These are phyloP conservation scores for Aspergillus sp. DNA, from an alignment of 2,329 filamentous ascomycete genomes.

Conservation along the genomic window DNA sequence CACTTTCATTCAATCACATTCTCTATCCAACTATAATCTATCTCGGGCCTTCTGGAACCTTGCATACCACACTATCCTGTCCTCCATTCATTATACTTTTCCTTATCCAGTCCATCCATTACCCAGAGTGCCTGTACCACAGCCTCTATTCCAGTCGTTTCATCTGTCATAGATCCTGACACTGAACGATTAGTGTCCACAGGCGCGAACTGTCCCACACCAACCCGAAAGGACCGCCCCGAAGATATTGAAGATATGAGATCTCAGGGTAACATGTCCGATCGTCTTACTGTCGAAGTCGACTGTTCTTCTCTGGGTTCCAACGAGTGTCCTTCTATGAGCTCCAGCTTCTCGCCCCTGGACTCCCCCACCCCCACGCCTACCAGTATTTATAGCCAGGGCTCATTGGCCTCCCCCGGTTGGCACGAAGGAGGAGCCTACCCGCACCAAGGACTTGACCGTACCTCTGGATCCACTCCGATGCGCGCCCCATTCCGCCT, in stretches of 20 bases:
- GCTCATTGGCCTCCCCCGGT: constrained; percentile 35
- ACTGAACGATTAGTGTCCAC: constrained; percentile 22
- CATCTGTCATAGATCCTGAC: not conserved
- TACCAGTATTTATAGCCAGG: constrained; percentile 39
- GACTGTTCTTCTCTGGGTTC: constrained; percentile 39
- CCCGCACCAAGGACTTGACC: constrained; percentile 29
- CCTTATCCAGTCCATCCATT: not conserved
- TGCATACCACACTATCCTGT: not conserved
- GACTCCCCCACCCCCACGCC: constrained; percentile 41
- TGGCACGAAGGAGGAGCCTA: constrained; percentile 34
- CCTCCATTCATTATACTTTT: not conserved
- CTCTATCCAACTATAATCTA: constrained; percentile 2
- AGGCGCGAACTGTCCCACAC: constrained; percentile 31
- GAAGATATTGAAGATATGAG: constrained; percentile 38
- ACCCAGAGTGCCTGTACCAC: not conserved
- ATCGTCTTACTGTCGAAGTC: constrained; percentile 38
- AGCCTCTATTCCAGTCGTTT: not conserved
- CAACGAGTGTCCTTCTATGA: constrained; percentile 41
- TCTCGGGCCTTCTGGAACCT: not conserved
- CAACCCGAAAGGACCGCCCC: constrained; percentile 26
- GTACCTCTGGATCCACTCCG: constrained; percentile 28
- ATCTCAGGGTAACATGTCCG: constrained; percentile 36
- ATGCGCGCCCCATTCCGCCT: constrained; percentile 36
- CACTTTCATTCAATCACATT: not conserved
- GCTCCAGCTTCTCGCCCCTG: constrained; percentile 39